Percentiles rank a stretch among this genome's conserved stretches.
Conservation (phyloP, 805 yeast genomes). For the Ogataea glucozyma region DNA sequence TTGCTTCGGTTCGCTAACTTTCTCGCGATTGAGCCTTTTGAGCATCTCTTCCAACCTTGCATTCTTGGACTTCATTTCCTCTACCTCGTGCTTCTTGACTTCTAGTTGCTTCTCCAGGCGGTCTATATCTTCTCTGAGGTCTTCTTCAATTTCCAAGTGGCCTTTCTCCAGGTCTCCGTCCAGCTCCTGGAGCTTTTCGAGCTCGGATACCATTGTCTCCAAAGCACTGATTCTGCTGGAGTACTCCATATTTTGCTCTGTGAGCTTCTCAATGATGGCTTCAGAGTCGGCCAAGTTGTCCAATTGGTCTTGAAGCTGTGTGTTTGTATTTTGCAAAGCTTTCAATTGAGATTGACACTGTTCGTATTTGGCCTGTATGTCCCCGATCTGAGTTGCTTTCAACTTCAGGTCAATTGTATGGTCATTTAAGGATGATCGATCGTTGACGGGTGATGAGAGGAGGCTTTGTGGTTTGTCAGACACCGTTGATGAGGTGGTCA, state of each 20-base stretch:
- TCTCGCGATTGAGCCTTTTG: background rate
- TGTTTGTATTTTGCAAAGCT: constrained; percentile 16
- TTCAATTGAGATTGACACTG: constrained; percentile 7
- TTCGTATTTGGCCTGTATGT: constrained; percentile 8
- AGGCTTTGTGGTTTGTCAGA: no score
- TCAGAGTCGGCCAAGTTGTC: constrained; percentile 34
- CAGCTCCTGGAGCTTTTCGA: constrained; percentile 50
- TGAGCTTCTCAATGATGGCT: constrained; percentile 37
- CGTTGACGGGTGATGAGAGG: no score
- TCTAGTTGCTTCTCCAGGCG: constrained; percentile 23
- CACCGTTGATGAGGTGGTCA: no score
- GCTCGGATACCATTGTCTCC: constrained; percentile 42
- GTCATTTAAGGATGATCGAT: constrained; percentile 19
- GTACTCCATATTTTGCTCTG: constrained; percentile 39
- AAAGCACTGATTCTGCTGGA: constrained; percentile 35
- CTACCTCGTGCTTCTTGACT: constrained; percentile 20
- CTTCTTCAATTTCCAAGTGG: constrained; percentile 44
- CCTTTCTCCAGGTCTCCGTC: constrained; percentile 51
- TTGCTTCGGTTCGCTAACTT: background rate
- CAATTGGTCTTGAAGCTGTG: constrained; percentile 31
- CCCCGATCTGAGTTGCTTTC: constrained; percentile 22
- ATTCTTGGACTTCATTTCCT: constrained; percentile 26
- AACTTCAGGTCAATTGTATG: constrained; percentile 26
- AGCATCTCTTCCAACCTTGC: constrained; percentile 38
- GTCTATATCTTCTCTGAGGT: constrained; percentile 42